Base-by-base conservation (phyloP, 129 eudicot species). In the Flaveria sonorensis region DNA sequence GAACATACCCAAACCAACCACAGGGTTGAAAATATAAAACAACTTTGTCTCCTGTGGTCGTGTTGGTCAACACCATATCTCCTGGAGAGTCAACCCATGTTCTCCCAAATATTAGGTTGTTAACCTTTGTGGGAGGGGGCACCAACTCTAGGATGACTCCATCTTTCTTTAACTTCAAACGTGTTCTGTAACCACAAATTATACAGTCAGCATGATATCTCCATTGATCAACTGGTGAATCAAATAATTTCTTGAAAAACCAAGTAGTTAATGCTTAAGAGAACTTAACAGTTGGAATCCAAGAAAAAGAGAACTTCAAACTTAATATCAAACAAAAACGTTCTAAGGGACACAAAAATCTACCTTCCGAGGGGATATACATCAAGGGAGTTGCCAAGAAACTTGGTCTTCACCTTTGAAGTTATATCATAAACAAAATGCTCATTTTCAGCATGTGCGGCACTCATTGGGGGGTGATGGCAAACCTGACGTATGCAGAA, bases 81-180 rank as follows among this genome's bases (percentile, higher is more conserved):
- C 98, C 98, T 8, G 98, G 97, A 48, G 93, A 89, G 72, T 94
- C 98, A 55, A 91, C 89, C 98, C 98, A 94, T 23, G 97, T 94
- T 71, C 98, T 87, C 61, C 98, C 98, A 57, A 94, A 94, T 66
- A 94, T 94, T 19, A 94, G 67, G 75, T 94, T 94, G 90, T 91
- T 87, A 57, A 86, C 97, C 73, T 94, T 94, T 1, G 98, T 83
- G 47, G 93, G 97, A 74, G 98, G 98, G 8, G 98, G 98, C 10
- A 91, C 97, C 91, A 94, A 80, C 72, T 94, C 98, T 42, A 91
- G 70, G 77, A 89, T 88, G 8, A 86, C 90, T 26, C 97, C 97
- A 79, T 76, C 86, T 62, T 67, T 89, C 79, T 89, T 94, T 7
- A 94, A 93, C 71, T 84, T 86, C 83, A 94, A 78, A 20, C 97